Evolutionary conservation across 495 filamentous ascomycete species (phyloP), one percentile per base, ranked within the genome.

Genomic region (Ascobolus immersus): DNA sequence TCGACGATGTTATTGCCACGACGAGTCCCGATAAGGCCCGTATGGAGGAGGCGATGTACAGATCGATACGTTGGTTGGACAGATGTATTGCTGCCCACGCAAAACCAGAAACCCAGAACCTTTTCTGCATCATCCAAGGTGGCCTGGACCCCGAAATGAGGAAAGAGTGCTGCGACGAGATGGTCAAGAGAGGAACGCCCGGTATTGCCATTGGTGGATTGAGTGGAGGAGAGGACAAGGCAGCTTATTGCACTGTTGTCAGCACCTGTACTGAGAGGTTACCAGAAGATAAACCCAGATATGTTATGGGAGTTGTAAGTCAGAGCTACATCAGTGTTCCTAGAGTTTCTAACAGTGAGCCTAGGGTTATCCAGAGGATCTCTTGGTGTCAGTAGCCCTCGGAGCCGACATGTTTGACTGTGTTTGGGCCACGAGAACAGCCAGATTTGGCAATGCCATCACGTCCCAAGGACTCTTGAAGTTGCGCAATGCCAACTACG

Each of bases 331-430:
- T 18, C 9, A 0, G 33, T 22, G 0, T 9, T 28, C 19, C 14
- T 5, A 3, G 11, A 14, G n/a, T n/a, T n/a, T n/a, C n/a, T n/a
- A n/a, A n/a, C n/a, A n/a, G n/a, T n/a, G n/a, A n/a, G 18, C 15
- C 12, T 36, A 71, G 67, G 73, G 86, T 20, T 96, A 92, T 50
- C 86, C 86, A 1, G 86, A 93, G 50, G 86, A 96, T 52, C 59
- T 96, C 34, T 59, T 96, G 9, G 79, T 96, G 10, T 80, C 77
- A 33, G 62, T 90, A 9, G 86, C 86, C 8, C 64, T 96, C 4
- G 86, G 86, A 4, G 86, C 89, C 15, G 86, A 96, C 49, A 94
- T 96, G 89, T 96, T 96, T 52, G 86, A 96, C 56, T 96, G 89
- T 47, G 86, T 94, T 4, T 96, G 89, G 89, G 89, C 84, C 5